A percentile compares a stretch with the other conserved stretches of the same genome.
Evolutionary conservation across 805 yeast genomes (phyloP).

Genomic region (Suhomyces vadensis): DNA sequence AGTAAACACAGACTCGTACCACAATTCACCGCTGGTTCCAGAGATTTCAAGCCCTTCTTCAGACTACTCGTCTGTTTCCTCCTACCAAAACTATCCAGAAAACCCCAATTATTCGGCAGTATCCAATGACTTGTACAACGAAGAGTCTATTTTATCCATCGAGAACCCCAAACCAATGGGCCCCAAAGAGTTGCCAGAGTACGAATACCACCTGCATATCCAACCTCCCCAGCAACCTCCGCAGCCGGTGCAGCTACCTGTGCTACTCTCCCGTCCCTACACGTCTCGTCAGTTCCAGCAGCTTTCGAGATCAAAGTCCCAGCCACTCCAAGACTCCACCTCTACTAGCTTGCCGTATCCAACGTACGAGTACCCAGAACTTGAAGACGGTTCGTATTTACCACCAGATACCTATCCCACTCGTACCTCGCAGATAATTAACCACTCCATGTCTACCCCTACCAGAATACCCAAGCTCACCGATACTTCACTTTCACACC

Average conservation of each 20-base stretch:
- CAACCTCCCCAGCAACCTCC: neutral
- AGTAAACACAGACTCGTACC: constrained; percentile 1
- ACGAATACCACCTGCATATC: constrained; percentile 15
- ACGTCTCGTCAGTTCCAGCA: constrained; percentile 14
- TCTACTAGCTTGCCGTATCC: constrained; percentile 1
- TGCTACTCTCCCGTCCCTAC: constrained; percentile 1
- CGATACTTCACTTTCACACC: neutral
- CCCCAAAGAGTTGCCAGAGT: constrained; percentile 40
- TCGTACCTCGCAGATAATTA: constrained; percentile 7
- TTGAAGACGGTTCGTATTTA: neutral
- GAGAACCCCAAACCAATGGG: constrained; percentile 43
- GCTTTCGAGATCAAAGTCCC: constrained; percentile 10
- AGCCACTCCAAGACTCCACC: neutral
- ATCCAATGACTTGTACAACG: constrained; percentile 10
- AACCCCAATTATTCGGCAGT: no score
- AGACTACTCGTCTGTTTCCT: neutral
- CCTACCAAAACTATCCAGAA: no score
- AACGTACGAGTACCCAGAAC: constrained; percentile 3
- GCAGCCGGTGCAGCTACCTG: neutral
- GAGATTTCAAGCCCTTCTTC: neutral
- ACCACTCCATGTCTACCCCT: constrained; percentile 12
- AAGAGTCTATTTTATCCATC: constrained; percentile 25
- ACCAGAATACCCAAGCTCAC: constrained; percentile 14
- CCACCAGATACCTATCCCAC: neutral
- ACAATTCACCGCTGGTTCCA: neutral